Evolutionary conservation across 2,329 filamentous ascomycete genomes (phyloP), one percentile per base, ranked within the genome.

Genomic region (Neophaeococcomyces aloes): DNA sequence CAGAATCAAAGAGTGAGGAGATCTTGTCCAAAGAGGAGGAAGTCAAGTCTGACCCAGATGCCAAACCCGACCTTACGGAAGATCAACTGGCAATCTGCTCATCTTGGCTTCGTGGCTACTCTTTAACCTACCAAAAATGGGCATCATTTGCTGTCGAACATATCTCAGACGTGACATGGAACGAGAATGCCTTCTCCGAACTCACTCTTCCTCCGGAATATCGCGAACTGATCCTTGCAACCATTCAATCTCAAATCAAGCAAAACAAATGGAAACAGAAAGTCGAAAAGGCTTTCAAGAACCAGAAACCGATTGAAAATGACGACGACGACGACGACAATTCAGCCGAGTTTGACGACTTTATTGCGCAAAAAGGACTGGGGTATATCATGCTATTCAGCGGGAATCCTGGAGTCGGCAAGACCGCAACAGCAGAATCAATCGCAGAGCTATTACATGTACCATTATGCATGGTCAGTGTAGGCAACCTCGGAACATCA

Each of bases 391-490:
- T 54, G 14, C 49, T 54, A 7, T 62, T 75, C 2, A 64, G 61
- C 34, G 72, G 71, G 2, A 67, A 67, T 0, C 71, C 72, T 0
- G 72, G 72, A 2, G 69, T 73, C 2, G 72, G 72, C 11, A 76
- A 76, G 57, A 76, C 72, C 0, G 53, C 71, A 18, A 72, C 70
- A 3, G 68, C 66, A 4, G 70, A 72, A 50, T 29, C 42, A 29
- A 42, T 52, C 37, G 52, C 53, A 14, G 38, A 44, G 21, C 32
- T 42, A 11, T 30, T 42, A 19, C 45, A 56, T 31, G 67, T 66
- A 54, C 70, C 69, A 0, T 55, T 72, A 2, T 71, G 71, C 34
- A 60, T 63, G 6, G 69, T 75, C 41, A 73, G 70, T 0, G 72
- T 68, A 8, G 70, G 70, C 35, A 68, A 72, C 44, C 61, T 70